These are phyloP conservation scores for Penicillium verhagenii DNA, from an alignment of 495 filamentous ascomycete genomes.

Conservation along the genomic window DNA sequence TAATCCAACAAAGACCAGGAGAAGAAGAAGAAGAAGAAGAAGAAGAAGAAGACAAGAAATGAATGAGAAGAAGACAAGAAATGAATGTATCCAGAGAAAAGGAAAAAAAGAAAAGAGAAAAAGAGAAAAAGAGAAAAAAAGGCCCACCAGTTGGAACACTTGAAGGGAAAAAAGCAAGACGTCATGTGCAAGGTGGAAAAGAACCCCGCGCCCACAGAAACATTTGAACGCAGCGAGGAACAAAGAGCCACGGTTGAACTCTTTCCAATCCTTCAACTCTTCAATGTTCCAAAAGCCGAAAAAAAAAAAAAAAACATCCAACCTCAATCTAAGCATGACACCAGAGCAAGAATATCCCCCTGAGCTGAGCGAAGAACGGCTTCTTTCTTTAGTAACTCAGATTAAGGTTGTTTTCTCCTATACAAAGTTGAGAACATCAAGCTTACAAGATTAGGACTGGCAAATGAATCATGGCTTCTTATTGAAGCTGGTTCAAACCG, in stretches of 20 bases:
- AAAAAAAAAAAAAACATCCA: neutral
- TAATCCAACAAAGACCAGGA: too few relatives aligned
- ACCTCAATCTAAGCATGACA: neutral
- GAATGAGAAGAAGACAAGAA: too few relatives aligned
- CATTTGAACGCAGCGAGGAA: too few relatives aligned
- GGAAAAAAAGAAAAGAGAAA: too few relatives aligned
- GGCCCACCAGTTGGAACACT: too few relatives aligned
- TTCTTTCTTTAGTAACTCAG: slow-evolving; percentile 6
- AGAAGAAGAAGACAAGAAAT: too few relatives aligned
- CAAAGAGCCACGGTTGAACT: neutral
- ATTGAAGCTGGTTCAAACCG: slow-evolving; percentile 58
- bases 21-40: too few relatives aligned
- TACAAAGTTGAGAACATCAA: neutral
- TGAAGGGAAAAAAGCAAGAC: neutral
- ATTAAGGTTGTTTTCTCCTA: slow-evolving; percentile 5
- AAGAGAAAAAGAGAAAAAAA: too few relatives aligned
- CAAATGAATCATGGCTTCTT: slow-evolving; percentile 77
- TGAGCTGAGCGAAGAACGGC: slow-evolving; percentile 13
- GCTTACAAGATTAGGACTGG: slow-evolving; percentile 70
- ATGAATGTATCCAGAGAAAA: too few relatives aligned
- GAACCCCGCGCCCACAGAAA: neutral
- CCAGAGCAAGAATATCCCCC: slow-evolving; percentile 2
- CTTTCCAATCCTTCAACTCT: too few relatives aligned
- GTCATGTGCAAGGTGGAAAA: neutral
- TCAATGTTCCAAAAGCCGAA: neutral